Evolutionary conservation across 2,329 filamentous ascomycete species (phyloP), one percentile per base, ranked within the genome.

Genomic region (Colletotrichum gloeosporioides): DNA sequence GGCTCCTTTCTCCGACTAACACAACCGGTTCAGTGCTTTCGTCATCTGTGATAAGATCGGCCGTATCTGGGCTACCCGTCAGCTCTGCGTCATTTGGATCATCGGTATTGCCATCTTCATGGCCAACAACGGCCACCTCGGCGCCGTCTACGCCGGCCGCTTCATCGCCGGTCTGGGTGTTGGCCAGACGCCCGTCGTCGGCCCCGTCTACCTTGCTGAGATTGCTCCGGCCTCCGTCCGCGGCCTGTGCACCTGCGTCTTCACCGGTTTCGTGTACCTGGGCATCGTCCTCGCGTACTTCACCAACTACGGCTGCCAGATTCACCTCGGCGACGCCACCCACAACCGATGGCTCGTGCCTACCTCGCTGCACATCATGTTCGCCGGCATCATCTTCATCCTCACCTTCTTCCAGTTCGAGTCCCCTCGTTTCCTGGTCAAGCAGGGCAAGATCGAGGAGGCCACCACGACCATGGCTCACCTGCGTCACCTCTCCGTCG

Each of bases 231-330:
- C 92, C 3, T 90, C 92, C 2, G 88, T 95, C 75, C 91, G 94
- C 71, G 94, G 95, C 78, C 90, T 96, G 27, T 95, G 93, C 81
- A 95, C 94, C 3, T 93, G 86, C 75, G 84, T 87, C 80, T 88
- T 88, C 80, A 87, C 85, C 10, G 86, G 86, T 5, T 85, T 85
- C 66, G 94, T 96, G 27, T 96, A 96, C 81, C 84, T 95, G 69
- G 95, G 94, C 29, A 95, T 96, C 77, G 93, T 96, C 80, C 88
- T 96, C 18, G 94, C 93, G 10, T 96, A 96, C 85, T 96, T 95
- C 80, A 91, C 93, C 75, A 94, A 93, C 83, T 94, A 93, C 81
- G 92, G 92, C 74, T 87, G 85, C 70, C 83, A 88, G 73, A 70
- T 91, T 59, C 85, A 91, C 81, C 84, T 92, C 27, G 83, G 85